phyloP scores from a whole-genome alignment of 148 eudicot genomes.

The Drosera capensis region DNA sequence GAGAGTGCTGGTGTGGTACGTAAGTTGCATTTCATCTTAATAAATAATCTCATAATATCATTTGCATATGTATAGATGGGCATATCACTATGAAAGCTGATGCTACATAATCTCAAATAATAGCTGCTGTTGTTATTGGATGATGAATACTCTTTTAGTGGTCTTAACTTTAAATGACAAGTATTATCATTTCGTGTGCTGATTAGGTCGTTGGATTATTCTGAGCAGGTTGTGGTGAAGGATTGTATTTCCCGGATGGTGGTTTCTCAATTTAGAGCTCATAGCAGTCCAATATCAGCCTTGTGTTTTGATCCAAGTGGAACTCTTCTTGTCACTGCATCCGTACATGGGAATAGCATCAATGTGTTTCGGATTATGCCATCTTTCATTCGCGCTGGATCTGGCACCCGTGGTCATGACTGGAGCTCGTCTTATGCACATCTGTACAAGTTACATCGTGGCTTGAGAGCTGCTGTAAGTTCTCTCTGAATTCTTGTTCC shows the following conservation, averaged over 20 bases:
- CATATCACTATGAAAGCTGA: background rate
- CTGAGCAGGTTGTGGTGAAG: slow-evolving; percentile 58
- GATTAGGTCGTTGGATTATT: slow-evolving; percentile 1
- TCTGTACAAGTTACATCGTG: slow-evolving; percentile 83
- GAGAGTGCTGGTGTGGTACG: slow-evolving; percentile 73
- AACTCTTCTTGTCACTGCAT: slow-evolving; percentile 72
- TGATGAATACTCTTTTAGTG: background rate
- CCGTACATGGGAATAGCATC: slow-evolving; percentile 75
- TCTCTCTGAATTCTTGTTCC: slow-evolving; percentile 4
- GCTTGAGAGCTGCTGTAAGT: slow-evolving; percentile 75
- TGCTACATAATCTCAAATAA: too few species aligned
- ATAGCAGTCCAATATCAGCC: slow-evolving; percentile 61
- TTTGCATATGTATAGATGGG: background rate
- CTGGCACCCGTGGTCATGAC: slow-evolving; percentile 3
- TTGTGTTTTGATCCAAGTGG: slow-evolving; percentile 91
- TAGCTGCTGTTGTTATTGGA: too few species aligned
- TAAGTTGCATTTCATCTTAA: background rate
- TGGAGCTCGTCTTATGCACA: slow-evolving; percentile 21
- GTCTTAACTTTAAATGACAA: background rate
- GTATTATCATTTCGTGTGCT: background rate
- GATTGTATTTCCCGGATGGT: slow-evolving; percentile 56
- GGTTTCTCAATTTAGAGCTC: slow-evolving; percentile 79
- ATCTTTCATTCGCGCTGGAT: slow-evolving; percentile 16
- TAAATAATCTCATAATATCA: background rate
- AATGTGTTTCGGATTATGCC: slow-evolving; percentile 73